Evolutionary conservation across 805 yeast species (phyloP).

Genomic region (Danielia oregonensis): DNA sequence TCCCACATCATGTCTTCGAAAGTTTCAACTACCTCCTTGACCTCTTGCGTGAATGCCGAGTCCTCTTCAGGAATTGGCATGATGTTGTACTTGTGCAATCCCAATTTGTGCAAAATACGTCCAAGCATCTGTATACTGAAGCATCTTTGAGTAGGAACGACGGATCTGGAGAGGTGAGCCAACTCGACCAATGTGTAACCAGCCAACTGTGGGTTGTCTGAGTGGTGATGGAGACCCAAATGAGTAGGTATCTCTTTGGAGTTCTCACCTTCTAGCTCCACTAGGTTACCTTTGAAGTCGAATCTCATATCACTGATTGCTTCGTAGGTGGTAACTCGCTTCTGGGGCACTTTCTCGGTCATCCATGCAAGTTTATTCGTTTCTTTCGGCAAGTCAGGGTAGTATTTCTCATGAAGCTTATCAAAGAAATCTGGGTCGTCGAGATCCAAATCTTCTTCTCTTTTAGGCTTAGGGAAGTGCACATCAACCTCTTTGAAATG

Average conservation of each 20-base stretch:
- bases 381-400: constrained; percentile 86
- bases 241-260: constrained; percentile 43
- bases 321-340: constrained; percentile 42
- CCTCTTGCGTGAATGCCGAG: constrained; percentile 36
- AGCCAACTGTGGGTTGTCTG: constrained; percentile 82
- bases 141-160: constrained; percentile 80
- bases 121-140: constrained; percentile 86
- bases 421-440: constrained; percentile 77
- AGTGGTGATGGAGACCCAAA: constrained; percentile 85
- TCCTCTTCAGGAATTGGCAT: constrained; percentile 41
- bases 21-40: constrained; percentile 24
- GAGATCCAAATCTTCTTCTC: constrained; percentile 46
- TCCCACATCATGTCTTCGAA: constrained; percentile 69
- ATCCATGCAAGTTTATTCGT: constrained; percentile 87
- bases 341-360: constrained; percentile 56
- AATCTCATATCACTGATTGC: constrained; percentile 73
- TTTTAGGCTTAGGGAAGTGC: constrained; percentile 51
- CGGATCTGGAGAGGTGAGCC: constrained; percentile 73
- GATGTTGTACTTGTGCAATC: constrained; percentile 55
- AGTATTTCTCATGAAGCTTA: constrained; percentile 77
- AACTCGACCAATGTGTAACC: constrained; percentile 89
- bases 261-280: constrained; percentile 40
- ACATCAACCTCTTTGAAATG: constrained; percentile 40
- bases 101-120: constrained; percentile 76
- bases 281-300: constrained; percentile 79